These are phyloP conservation scores for Inga laurina DNA, from an alignment of 306 rosid genomes.

Conservation along the genomic window DNA sequence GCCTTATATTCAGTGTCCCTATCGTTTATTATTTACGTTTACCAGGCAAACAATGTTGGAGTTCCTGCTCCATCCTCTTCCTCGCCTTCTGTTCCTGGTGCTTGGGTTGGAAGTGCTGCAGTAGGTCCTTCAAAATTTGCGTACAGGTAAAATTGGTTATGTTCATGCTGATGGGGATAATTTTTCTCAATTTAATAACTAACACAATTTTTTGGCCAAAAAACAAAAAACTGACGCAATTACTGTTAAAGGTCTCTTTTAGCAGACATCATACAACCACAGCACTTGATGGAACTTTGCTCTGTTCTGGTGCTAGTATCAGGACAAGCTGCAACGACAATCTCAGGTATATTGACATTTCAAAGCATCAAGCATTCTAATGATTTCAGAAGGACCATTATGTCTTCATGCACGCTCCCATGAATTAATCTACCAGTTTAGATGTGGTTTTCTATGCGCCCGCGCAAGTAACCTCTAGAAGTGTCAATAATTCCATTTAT, in stretches of 20 bases:
- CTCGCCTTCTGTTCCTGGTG: constrained; percentile 54
- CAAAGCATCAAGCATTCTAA: neutral
- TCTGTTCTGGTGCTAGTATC: constrained; percentile 86
- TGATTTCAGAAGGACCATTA: constrained; percentile 8
- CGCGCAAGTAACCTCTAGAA: neutral
- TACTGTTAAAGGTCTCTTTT: constrained; percentile 78
- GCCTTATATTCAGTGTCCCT: constrained; percentile 2
- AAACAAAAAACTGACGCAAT: constrained; percentile 41
- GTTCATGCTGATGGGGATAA: constrained; percentile 20
- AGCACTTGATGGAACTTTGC: constrained; percentile 93
- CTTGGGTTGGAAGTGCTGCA: constrained; percentile 61
- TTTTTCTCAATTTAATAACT: constrained; percentile 35
- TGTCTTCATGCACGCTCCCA: constrained; percentile 15
- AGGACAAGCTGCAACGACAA: constrained; percentile 82
- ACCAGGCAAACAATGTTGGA: constrained; percentile 69
- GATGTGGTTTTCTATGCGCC: neutral
- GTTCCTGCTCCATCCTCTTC: constrained; percentile 60
- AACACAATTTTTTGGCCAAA: constrained; percentile 29
- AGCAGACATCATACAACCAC: constrained; percentile 96
- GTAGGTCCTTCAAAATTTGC: constrained; percentile 83
- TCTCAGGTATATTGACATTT: constrained; percentile 63
- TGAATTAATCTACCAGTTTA: neutral
- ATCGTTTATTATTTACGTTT: constrained; percentile 34
- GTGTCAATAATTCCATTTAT: constrained; percentile 26
- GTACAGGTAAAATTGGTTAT: constrained; percentile 67